These are phyloP conservation scores for Pseudodiploospora longispora DNA, from an alignment of 2,329 filamentous ascomycete genomes.

Conservation along the genomic window DNA sequence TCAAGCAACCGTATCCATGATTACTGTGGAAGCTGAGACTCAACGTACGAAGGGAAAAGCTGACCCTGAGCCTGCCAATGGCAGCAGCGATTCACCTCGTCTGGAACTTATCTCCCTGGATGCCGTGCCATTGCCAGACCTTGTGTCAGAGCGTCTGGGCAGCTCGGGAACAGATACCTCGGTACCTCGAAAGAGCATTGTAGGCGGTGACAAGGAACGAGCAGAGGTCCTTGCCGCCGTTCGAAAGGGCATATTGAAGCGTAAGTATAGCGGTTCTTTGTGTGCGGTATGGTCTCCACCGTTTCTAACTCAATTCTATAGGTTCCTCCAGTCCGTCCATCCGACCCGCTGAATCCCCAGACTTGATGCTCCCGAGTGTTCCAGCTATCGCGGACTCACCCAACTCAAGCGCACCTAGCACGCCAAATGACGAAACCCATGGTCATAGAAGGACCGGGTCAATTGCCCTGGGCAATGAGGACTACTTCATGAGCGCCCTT, in stretches of 20 bases:
- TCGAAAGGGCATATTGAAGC: slow-evolving; percentile 92
- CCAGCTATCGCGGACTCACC: slow-evolving; percentile 68
- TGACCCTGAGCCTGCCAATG: slow-evolving; percentile 57
- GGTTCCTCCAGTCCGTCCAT: slow-evolving; percentile 61
- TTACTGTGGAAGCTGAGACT: slow-evolving; percentile 89
- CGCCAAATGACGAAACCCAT: slow-evolving; percentile 69
- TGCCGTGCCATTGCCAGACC: slow-evolving; percentile 40
- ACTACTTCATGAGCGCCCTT: slow-evolving; percentile 79
- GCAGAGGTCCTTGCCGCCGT: slow-evolving; percentile 88
- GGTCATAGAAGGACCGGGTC: slow-evolving; percentile 60
- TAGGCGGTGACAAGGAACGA: slow-evolving; percentile 82
- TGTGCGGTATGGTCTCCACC: background rate
- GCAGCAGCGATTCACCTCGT: slow-evolving; percentile 74
- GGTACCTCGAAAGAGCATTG: slow-evolving; percentile 71
- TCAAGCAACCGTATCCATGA: slow-evolving; percentile 84
- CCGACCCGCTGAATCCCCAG: slow-evolving; percentile 49
- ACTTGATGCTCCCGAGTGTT: slow-evolving; percentile 52
- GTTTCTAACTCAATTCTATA: slow-evolving; percentile 20
- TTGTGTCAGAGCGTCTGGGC: slow-evolving; percentile 41
- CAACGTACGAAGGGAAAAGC: slow-evolving; percentile 72
- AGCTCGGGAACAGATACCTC: slow-evolving; percentile 55
- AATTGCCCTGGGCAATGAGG: slow-evolving; percentile 69
- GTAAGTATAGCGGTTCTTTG: slow-evolving; percentile 36
- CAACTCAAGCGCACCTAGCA: slow-evolving; percentile 78
- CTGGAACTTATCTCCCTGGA: slow-evolving; percentile 78